Conservation (phyloP, 1,284 basidiomycete species). For the Rugosomyces carneus region DNA sequence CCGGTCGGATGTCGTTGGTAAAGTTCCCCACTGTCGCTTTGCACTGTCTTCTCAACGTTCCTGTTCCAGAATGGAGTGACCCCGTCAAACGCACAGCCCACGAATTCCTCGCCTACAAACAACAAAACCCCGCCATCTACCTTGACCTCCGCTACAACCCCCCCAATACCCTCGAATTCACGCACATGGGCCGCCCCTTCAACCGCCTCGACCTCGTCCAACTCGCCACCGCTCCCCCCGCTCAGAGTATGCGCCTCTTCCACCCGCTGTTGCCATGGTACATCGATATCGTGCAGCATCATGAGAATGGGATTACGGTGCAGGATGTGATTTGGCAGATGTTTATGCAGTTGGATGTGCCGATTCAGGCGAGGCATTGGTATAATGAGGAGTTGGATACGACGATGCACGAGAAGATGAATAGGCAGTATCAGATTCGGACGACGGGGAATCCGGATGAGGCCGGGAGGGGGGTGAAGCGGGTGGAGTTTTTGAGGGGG, state of each 20-base stretch:
- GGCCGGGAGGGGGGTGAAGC: conserved; percentile 21
- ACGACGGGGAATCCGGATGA: conserved; percentile 6
- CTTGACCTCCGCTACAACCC: conserved; percentile 14
- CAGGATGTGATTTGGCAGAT: conserved; percentile 22
- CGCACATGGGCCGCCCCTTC: conserved; percentile 1
- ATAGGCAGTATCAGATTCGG: conserved; percentile 11
- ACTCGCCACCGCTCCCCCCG: conserved; percentile 20
- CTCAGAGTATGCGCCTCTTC: conserved; percentile 18
- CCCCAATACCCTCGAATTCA: conserved; percentile 8
- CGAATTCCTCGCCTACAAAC: conserved; percentile 9
- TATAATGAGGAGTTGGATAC: conserved; percentile 18
- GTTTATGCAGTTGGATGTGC: conserved; percentile 19
- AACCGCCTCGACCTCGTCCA: conserved; percentile 19
- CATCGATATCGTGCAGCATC: conserved; percentile 19
- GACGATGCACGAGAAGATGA: conserved; percentile 11
- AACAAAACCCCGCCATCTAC: background rate
- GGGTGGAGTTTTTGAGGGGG: conserved; percentile 28
- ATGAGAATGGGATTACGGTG: conserved; percentile 22
- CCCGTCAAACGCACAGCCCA: conserved; percentile 8
- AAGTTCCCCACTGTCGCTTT: too few relatives aligned
- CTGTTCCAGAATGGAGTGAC: conserved; percentile 10
- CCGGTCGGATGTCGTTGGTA: conserved; percentile 12
- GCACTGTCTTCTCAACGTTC: background rate
- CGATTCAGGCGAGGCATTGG: conserved; percentile 15
- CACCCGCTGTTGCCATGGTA: conserved; percentile 24